Percentiles rank a stretch among this genome's conserved stretches.
These are phyloP conservation scores for Lachnellula suecica DNA, from an alignment of 2,329 filamentous ascomycete species.

Conservation along the genomic window DNA sequence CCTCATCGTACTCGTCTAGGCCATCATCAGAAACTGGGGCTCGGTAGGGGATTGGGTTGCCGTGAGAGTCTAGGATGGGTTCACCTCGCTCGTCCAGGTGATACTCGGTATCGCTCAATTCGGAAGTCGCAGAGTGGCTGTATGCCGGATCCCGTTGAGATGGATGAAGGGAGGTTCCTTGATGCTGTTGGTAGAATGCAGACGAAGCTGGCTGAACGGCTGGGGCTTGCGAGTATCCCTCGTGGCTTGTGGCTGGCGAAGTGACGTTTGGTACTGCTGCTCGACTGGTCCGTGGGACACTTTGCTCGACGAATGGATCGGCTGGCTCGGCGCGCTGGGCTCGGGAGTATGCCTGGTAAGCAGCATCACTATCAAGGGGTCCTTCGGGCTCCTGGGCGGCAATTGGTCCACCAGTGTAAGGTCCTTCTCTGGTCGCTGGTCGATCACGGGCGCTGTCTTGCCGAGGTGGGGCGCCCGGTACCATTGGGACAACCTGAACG, in stretches of 20 bases:
- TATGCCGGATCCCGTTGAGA: conserved; percentile 45
- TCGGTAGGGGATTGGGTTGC: conserved; percentile 54
- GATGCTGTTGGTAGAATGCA: conserved; percentile 46
- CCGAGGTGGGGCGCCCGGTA: conserved; percentile 63
- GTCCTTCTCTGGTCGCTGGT: conserved; percentile 45
- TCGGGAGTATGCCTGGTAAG: conserved; percentile 29
- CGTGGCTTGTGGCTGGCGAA: conserved; percentile 25
- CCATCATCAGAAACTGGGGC: conserved; percentile 48
- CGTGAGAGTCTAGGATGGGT: conserved; percentile 60
- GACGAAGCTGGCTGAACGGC: conserved; percentile 40
- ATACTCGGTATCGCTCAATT: conserved; percentile 73
- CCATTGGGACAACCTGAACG: conserved; percentile 94
- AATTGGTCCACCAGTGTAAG: conserved; percentile 37
- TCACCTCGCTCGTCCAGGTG: conserved; percentile 60
- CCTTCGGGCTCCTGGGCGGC: conserved; percentile 21
- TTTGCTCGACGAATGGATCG: conserved; percentile 60
- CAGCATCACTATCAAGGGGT: conserved; percentile 22
- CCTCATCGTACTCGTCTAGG: conserved; percentile 55
- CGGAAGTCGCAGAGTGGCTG: conserved; percentile 41
- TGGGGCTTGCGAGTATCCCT: conserved; percentile 42
- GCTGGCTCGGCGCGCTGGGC: conserved; percentile 54
- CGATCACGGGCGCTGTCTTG: conserved; percentile 42
- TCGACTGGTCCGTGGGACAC: conserved; percentile 27
- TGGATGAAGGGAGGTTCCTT: conserved; percentile 28
- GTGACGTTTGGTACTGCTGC: conserved; percentile 11